These are phyloP conservation scores for Fusarium chuoi DNA, from an alignment of 2,329 filamentous ascomycete genomes.

Conservation along the genomic window DNA sequence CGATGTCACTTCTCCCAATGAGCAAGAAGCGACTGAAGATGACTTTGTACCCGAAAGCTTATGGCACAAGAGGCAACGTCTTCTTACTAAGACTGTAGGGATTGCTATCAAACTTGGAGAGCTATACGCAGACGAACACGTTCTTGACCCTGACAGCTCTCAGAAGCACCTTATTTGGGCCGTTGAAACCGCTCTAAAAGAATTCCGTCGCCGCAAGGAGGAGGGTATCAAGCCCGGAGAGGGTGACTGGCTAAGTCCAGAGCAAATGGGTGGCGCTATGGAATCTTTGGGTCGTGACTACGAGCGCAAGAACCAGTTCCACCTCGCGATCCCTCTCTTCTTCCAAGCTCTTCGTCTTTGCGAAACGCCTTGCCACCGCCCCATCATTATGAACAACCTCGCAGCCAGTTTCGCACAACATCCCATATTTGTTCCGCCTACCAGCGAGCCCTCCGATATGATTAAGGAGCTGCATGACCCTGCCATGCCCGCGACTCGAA, in stretches of 20 bases:
- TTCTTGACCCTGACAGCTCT: constrained; percentile 77
- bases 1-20: constrained; percentile 12
- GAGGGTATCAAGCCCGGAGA: constrained; percentile 77
- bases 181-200: constrained; percentile 81
- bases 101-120: constrained; percentile 87
- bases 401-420: constrained; percentile 78
- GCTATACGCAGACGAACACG: constrained; percentile 80
- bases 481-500: constrained; percentile 58
- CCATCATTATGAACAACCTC: constrained; percentile 88
- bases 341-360: constrained; percentile 81
- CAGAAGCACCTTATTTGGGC: constrained; percentile 81
- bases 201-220: constrained; percentile 73
- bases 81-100: constrained; percentile 78
- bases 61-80: constrained; percentile 69
- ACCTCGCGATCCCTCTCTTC: constrained; percentile 86
- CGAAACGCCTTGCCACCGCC: constrained; percentile 77
- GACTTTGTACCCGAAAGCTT: constrained; percentile 56
- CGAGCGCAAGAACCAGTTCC: constrained; percentile 76
- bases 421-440: constrained; percentile 52
- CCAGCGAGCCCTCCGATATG: constrained; percentile 42
- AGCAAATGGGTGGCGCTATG: constrained; percentile 78
- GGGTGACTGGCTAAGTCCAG: constrained; percentile 74
- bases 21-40: constrained; percentile 42
- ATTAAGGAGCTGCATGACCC: constrained; percentile 44
- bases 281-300: constrained; percentile 84